Base-by-base conservation (phyloP, 2,329 filamentous ascomycete genomes). In the Aaosphaeria pasadenensis region DNA sequence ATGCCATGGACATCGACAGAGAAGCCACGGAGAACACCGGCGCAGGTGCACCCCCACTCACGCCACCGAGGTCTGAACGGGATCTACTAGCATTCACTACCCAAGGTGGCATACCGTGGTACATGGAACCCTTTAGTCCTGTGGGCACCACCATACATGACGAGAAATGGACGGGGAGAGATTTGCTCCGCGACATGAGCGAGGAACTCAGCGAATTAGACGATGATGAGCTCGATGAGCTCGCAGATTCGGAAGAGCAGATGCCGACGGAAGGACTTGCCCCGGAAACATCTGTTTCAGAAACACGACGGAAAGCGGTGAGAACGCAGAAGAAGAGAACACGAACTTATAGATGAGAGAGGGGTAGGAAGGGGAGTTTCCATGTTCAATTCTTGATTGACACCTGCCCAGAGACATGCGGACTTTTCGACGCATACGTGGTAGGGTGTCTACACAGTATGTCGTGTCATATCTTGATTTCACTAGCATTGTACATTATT, bases 191-290 rank as follows among this genome's bases (percentile, higher is more conserved):
- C 30, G 82, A 78, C 11, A 84, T 92, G 70, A 95, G 89, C 60
- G 91, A 96, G 69, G 89, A 92, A 58, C 78, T 96, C 24, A 95
- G 88, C 48, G 92, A 96, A 64, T 84, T 96, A 66, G 91, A 95
- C 59, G 91, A 96, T 55, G 91, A 95, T 44, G 89, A 92, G 71
- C 77, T 96, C 49, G 85, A 88, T 60, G 89, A 87, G 13, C 59
- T 71, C 29, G 68, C 67, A 33, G 66, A 64, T 42, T 40, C 39
- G 6, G 67, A 69, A 43, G 60, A 65, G 35, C 32, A 64, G 7
- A 52, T 57, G 11, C 60, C 61, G 28, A 46, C 48, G n/a, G 64
- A 64, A 44, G 57, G 54, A 5, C 45, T 33, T 7, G 54, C 52
- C 30, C 55, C 59, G 7, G 63, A 58, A 39, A 49, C 57, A 13